Base-by-base conservation (phyloP, 1,284 basidiomycete genomes). In the Coniferiporia weirii region DNA sequence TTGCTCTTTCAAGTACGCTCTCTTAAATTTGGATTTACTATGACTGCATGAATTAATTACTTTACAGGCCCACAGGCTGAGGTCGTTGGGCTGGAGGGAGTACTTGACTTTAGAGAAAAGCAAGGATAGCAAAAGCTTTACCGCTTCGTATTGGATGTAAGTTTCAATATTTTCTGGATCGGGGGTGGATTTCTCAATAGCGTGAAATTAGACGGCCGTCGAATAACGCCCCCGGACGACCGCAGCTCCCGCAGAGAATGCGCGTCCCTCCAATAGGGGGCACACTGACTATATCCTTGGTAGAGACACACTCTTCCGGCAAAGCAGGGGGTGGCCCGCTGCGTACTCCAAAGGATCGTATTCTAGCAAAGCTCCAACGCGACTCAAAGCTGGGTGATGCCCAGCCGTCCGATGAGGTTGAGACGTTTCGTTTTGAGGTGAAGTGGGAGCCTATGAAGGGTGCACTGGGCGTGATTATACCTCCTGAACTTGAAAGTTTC, bases 81-180 rank as follows among this genome's bases (percentile, higher is more conserved):
- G 85, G 44, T 80, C 80, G n/a, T 75, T 91, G 10, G 91, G 90
- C 17, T 92, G 89, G 89, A 82, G 80, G 4, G 82, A 91, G 20
- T 85, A 82, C 68, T 69, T 91, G 45, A 78, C 76, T 8, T 78
- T 91, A 3, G 78, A 80, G 46, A 83, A 91, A 76, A 79, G 76
- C 5, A 75, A 79, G 48, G 79, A 86, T 66, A 79, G 88, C 35
- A 85, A 85, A 69, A 79, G 77, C 1, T 74, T 93, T 66, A 80
- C 76, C 3, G 78, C 83, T 12, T 81, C 81, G 5, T 93, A 93
- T 68, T 93, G 90, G 91, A 73, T 87, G 88, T 91, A 66, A 64
- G 87, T 71, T 9, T 40, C 10, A 32, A 34, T 52, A 10, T 10
- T 36, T 44, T 60, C 56, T 38, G 51, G 15, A 60, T 54, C 5